These are phyloP conservation scores for Ormosia semicastrata DNA, from an alignment of 306 rosid genomes.

Conservation along the genomic window DNA sequence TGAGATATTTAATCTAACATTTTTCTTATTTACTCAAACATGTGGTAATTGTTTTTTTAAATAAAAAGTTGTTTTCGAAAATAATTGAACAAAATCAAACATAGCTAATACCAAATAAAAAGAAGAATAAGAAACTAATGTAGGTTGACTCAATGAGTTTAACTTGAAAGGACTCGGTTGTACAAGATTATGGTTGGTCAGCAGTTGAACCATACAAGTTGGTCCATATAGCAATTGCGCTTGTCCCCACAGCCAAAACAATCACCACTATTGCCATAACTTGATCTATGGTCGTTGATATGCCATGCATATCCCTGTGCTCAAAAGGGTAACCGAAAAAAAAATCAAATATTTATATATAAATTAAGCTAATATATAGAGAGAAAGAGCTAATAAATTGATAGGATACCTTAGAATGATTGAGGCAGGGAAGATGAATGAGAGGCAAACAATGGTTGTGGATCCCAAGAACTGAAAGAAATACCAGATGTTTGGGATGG, in stretches of 20 bases:
- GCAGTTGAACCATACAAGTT: conserved; percentile 21
- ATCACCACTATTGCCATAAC: conserved; percentile 34
- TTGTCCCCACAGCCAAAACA: conserved; percentile 33
- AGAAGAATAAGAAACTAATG: too few species aligned
- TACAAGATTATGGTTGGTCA: not conserved
- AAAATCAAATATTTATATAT: not conserved
- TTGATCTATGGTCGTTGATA: conserved; percentile 37
- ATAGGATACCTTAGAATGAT: conserved; percentile 45
- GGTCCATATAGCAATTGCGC: conserved; percentile 48
- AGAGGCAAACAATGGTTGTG: conserved; percentile 51
- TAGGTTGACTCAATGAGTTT: too few species aligned
- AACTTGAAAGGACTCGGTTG: not conserved
- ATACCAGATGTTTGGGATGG: conserved; percentile 58
- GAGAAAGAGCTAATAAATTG: not conserved
- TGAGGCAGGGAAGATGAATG: conserved; percentile 59
- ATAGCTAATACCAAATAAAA: too few species aligned
- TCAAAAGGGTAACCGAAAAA: not conserved
- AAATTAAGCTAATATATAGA: not conserved
- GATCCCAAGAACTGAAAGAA: conserved; percentile 68
- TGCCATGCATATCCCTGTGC: conserved; percentile 34
- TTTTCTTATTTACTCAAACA: not conserved
- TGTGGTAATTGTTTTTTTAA: not conserved
- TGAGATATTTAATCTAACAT: too few species aligned
- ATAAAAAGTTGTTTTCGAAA: not conserved
- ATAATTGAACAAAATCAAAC: not conserved